Conservation (phyloP, 768 basidiomycete genomes). For the Cubamyces lactineus region DNA sequence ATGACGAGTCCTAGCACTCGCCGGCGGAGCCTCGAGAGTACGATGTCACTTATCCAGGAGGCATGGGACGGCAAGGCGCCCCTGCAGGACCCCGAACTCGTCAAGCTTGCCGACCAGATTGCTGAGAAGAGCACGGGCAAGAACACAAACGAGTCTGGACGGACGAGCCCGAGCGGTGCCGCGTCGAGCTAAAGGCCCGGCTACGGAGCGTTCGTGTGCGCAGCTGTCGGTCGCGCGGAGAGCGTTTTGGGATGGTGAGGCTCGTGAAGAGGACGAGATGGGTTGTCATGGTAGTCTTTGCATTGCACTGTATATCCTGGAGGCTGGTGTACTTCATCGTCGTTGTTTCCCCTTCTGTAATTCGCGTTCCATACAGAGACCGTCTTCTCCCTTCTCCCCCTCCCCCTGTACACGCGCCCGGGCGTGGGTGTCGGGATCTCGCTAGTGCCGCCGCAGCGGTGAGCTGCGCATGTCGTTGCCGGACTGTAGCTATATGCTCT, state of each 20-base stretch:
- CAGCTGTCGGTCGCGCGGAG: not conserved
- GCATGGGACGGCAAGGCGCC: conserved; percentile 74
- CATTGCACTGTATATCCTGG: conserved; percentile 28
- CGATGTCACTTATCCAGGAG: conserved; percentile 92
- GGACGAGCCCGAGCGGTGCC: conserved; percentile 20
- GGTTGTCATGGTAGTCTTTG: conserved; percentile 23
- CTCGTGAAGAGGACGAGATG: not conserved
- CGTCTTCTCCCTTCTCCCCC: not conserved
- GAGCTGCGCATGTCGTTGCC: too few relatives aligned
- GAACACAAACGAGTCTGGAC: conserved; percentile 22
- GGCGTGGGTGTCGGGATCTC: too few relatives aligned
- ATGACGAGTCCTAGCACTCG: conserved; percentile 94
- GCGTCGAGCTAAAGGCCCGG: conserved; percentile 15
- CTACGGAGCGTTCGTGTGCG: not conserved
- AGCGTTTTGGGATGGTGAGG: not conserved
- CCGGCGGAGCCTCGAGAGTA: conserved; percentile 90
- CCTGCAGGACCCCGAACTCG: conserved; percentile 31
- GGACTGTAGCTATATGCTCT: too few relatives aligned
- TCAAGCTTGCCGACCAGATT: conserved; percentile 33
- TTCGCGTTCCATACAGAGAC: conserved; percentile 7
- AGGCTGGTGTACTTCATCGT: conserved; percentile 25
- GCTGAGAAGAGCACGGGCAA: conserved; percentile 24
- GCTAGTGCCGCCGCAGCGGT: too few relatives aligned
- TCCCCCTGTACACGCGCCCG: too few relatives aligned
- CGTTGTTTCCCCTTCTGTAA: conserved; percentile 15